Conservation (phyloP, 768 basidiomycete genomes). For the Rickenella mellea region DNA sequence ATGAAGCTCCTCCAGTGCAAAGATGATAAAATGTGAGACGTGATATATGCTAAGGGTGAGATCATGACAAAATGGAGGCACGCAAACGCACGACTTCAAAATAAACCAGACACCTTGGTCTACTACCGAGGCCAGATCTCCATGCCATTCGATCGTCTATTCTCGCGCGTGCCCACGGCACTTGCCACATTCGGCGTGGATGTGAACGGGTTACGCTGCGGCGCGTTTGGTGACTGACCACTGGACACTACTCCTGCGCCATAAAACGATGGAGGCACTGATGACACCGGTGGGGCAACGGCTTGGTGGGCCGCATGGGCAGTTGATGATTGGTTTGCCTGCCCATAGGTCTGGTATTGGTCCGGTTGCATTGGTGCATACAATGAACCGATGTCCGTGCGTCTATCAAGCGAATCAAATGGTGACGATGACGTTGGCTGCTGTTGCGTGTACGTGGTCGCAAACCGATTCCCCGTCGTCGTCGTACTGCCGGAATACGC, state of each 20-base stretch:
- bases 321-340: constrained; percentile 22
- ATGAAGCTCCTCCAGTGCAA: not conserved
- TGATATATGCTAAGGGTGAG: not conserved
- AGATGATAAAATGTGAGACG: not conserved
- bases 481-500: constrained; percentile 48
- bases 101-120: not conserved
- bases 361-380: constrained; percentile 83
- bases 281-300: constrained; percentile 40
- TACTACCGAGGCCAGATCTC: constrained; percentile 65
- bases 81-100: not conserved
- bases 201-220: constrained; percentile 28
- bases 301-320: constrained; percentile 27
- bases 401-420: constrained; percentile 55
- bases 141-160: constrained; percentile 52
- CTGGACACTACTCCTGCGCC: constrained; percentile 46
- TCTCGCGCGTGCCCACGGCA: constrained; percentile 37
- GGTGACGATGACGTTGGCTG: constrained; percentile 30
- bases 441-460: constrained; percentile 42
- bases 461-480: constrained; percentile 51
- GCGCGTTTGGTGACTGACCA: constrained; percentile 20
- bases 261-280: constrained; percentile 60
- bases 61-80: not conserved
- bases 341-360: constrained; percentile 49
- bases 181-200: constrained; percentile 10
- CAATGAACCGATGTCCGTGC: constrained; percentile 56